phyloP scores from a whole-genome alignment of 108 stramenopile species.

The Skeletonema menzelii region DNA sequence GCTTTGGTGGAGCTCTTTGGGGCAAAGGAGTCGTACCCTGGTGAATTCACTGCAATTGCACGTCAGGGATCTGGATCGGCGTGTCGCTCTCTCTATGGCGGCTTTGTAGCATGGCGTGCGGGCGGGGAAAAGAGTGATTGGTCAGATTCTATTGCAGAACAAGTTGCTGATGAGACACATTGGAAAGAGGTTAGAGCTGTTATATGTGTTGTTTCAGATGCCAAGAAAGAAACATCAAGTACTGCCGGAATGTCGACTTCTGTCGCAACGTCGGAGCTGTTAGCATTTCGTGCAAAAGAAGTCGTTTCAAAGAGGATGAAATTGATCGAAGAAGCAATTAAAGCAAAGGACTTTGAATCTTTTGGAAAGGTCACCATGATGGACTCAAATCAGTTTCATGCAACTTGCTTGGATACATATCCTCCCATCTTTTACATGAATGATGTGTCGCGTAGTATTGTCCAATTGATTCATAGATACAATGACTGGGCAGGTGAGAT shows the following conservation, averaged over 20 bases:
- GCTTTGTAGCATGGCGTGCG: constrained; percentile 95
- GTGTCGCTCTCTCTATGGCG: constrained; percentile 95
- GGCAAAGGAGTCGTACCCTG: constrained; percentile 77
- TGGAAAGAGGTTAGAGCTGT: constrained; percentile 97
- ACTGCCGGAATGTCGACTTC: constrained; percentile 94
- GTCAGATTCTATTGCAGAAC: constrained; percentile 89
- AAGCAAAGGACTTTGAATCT: constrained; percentile 84
- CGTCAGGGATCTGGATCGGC: constrained; percentile 94
- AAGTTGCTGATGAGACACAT: constrained; percentile 87
- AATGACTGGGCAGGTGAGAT: constrained; percentile 83
- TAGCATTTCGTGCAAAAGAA: constrained; percentile 79
- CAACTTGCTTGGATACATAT: constrained; percentile 98
- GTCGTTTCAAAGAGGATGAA: constrained; percentile 88
- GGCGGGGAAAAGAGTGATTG: constrained; percentile 72
- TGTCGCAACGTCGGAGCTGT: constrained; percentile 84
- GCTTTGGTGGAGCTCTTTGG: constrained; percentile 79
- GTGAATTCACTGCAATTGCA: constrained; percentile 92
- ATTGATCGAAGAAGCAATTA: constrained; percentile 87
- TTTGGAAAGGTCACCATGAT: constrained; percentile 96
- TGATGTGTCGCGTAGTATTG: constrained; percentile 73
- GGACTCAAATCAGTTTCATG: constrained; percentile 98
- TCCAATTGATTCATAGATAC: constrained; percentile 83
- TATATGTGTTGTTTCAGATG: constrained; percentile 91
- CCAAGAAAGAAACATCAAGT: constrained; percentile 95
- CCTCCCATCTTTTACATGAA: constrained; percentile 99